Percentiles rank a stretch among this genome's conserved stretches.
phyloP scores from a whole-genome alignment of 805 yeast genomes.

The Sugiyamaella marilandica region DNA sequence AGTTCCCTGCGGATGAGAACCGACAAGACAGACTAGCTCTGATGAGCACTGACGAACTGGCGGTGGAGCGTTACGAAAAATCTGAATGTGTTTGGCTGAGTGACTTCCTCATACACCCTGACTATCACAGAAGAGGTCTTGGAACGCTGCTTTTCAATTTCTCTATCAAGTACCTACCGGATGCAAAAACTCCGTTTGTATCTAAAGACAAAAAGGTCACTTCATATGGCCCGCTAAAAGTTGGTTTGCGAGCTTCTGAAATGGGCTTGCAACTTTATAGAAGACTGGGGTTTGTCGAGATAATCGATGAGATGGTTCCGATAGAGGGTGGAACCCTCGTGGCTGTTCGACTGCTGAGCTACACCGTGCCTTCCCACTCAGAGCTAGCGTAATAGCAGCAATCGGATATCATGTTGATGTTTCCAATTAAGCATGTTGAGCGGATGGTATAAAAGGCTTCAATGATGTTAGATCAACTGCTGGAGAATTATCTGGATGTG shows the following conservation, averaged over 20 bases:
- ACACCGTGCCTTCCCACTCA: background rate
- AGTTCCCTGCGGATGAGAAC: background rate
- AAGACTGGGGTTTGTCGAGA: constrained; percentile 3
- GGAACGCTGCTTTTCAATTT: background rate
- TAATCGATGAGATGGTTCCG: background rate
- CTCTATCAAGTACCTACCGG: background rate
- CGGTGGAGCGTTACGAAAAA: background rate
- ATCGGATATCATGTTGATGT: too few relatives aligned
- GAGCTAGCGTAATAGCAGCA: too few relatives aligned
- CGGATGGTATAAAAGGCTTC: too few relatives aligned
- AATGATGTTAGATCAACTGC: too few relatives aligned
- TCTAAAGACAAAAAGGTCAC: background rate
- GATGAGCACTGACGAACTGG: background rate
- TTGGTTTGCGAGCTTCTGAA: background rate
- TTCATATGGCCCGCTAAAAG: constrained; percentile 6
- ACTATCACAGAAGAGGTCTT: constrained; percentile 2
- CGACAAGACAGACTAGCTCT: background rate
- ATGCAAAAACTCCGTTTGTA: constrained; percentile 1
- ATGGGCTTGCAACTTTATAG: constrained; percentile 5
- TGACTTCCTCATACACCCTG: constrained; percentile 3
- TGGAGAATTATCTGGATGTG: too few relatives aligned
- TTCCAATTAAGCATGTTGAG: too few relatives aligned
- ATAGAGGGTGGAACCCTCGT: background rate
- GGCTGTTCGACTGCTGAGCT: background rate
- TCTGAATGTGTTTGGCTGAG: background rate